Conservation (phyloP, 108 stramenopile species). For the Ochromonas danica region DNA sequence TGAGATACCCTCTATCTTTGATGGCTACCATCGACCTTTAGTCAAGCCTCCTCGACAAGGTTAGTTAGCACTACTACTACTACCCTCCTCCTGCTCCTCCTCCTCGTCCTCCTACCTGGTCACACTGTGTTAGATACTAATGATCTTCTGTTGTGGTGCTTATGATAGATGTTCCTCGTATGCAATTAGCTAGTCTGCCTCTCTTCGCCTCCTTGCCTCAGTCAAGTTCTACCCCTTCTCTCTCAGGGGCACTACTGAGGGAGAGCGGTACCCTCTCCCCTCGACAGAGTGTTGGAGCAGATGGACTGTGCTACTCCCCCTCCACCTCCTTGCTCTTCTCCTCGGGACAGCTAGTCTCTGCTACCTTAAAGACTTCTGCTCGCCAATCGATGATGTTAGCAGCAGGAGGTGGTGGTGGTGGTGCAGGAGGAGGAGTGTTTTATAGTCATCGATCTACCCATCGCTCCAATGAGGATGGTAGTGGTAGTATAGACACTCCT, state of each 20-base stretch:
- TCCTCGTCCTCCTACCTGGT: neutral
- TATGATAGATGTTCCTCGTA: conserved; percentile 21
- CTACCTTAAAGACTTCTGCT: neutral
- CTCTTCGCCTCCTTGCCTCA: neutral
- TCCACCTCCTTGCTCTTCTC: neutral
- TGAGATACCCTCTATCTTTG: conserved; percentile 32
- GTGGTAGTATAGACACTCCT: neutral
- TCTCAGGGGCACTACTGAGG: conserved; percentile 5
- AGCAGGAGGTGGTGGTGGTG: neutral
- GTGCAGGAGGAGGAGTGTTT: neutral
- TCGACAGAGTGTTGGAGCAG: too few species aligned
- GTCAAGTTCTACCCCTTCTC: neutral
- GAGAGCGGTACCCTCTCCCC: neutral
- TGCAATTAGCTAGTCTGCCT: conserved; percentile 1
- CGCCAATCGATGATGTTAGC: neutral
- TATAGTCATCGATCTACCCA: neutral
- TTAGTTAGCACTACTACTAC: neutral
- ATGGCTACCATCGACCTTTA: neutral
- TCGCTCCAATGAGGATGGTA: neutral
- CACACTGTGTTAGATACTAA: neutral
- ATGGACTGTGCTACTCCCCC: too few species aligned
- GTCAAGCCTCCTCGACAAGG: neutral
- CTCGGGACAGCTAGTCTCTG: neutral
- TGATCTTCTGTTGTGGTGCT: neutral
- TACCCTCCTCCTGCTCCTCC: neutral